Base-by-base conservation (phyloP, 2,329 filamentous ascomycete species). In the Phialophora macrospora region DNA sequence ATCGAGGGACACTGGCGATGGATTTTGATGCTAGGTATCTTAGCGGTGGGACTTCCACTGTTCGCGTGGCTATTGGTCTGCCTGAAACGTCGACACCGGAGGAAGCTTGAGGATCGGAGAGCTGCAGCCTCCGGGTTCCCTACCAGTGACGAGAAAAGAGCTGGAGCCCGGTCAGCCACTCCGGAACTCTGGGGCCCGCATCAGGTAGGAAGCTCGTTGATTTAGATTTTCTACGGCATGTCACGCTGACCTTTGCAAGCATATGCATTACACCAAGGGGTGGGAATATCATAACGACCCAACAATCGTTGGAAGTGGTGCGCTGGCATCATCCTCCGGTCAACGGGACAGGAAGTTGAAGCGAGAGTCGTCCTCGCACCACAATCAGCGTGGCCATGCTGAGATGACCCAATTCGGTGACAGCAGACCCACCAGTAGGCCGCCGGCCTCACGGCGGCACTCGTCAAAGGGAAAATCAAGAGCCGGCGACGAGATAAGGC, bases 11-110 rank as follows among this genome's bases (percentile, higher is more conserved):
- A 94, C 77, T 92, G 86, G 81, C 84, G 88, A 80, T 96, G 91
- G 91, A 86, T 96, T 54, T 83, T 94, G 68, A 92, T 95, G 84
- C 82, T 95, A 60, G 88, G 92, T 70, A 80, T 94, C 68, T 83
- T 96, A 30, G 83, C 89, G 51, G 80, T 94, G 66, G 88, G 82
- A 60, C 90, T 96, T 67, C 79, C 83, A 14, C 81, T 82, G 64
- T 85, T 92, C 73, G 90, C 89, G 82, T 78, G 89, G 46, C 82
- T 85, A 20, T 89, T 88, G 46, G 86, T 88, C 73, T 85, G 90
- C 76, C 87, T 91, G 79, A 90, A 91, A 70, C 87, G 88, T 64
- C 88, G 89, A 70, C 90, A 93, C 77, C 82, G 92, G 69, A 87
- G 87, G 69, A 90, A 87, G 78, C 28, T 68, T 17, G 69, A 87